Conservation (phyloP, 148 eudicot species). For the Silene conica region DNA sequence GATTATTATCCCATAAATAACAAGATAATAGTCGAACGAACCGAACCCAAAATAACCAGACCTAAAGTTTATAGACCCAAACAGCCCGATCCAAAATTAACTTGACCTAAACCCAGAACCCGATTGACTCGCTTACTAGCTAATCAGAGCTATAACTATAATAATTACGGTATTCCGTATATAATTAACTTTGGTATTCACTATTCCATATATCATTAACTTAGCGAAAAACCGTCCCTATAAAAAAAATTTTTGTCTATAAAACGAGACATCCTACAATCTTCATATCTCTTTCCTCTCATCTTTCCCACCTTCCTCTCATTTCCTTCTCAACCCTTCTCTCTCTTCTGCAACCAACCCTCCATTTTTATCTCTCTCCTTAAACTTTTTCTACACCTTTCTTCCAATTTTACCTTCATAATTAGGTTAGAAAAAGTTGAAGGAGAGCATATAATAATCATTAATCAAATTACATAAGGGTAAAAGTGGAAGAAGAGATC, state of each 20-base stretch:
- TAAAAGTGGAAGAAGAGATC: constrained; percentile 5
- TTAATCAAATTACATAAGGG: neutral
- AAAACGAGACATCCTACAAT: neutral
- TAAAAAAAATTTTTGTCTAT: neutral
- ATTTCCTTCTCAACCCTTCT: neutral
- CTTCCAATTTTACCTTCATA: neutral
- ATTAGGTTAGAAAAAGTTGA: constrained; percentile 5
- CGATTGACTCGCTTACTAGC: too few species aligned
- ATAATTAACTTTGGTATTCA: too few species aligned
- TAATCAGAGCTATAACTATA: too few species aligned
- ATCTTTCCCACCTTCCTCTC: constrained; percentile 1
- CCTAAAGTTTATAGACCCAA: too few species aligned
- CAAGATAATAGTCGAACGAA: too few species aligned
- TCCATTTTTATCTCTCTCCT: constrained; percentile 9
- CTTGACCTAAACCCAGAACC: too few species aligned
- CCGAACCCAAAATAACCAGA: too few species aligned
- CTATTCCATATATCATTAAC: too few species aligned
- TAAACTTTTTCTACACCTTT: neutral
- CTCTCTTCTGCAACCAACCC: constrained; percentile 5
- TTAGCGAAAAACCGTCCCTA: too few species aligned
- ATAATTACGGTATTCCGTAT: too few species aligned
- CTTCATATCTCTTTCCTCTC: constrained; percentile 16
- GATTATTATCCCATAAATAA: too few species aligned
- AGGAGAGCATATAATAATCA: neutral
- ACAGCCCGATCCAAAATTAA: too few species aligned